Evolutionary conservation across 176 grass and related monocot species (phyloP).

Genomic region (Typha latifolia): DNA sequence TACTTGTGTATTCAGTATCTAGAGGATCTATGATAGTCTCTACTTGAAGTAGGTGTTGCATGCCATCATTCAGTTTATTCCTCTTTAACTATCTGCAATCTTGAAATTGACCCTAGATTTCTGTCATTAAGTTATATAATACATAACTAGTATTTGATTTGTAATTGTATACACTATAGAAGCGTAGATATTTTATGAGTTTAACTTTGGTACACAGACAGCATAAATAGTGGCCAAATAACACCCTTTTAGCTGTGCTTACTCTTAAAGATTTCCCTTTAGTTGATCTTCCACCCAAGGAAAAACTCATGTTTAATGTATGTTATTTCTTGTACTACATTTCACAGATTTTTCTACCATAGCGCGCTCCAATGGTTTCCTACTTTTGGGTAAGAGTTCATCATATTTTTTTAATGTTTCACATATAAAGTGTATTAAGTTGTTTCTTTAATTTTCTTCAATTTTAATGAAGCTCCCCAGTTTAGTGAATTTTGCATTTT

Average conservation of each 20-base stretch:
- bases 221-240: too few species aligned
- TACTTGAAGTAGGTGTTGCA: neutral
- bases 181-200: too few species aligned
- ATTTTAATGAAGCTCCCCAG: too few species aligned
- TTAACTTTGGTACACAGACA: too few species aligned
- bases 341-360: constrained; percentile 89
- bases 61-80: neutral
- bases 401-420: neutral
- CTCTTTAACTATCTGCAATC: neutral
- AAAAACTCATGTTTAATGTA: neutral
- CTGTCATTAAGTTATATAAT: neutral
- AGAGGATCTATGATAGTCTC: neutral
- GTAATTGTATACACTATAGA: too few species aligned
- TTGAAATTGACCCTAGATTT: neutral
- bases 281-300: too few species aligned
- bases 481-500: too few species aligned
- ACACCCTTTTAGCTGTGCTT: too few species aligned
- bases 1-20: neutral
- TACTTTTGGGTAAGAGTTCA: constrained; percentile 51
- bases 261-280: too few species aligned
- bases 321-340: neutral
- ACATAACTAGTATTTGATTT: neutral
- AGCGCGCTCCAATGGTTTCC: constrained; percentile 77
- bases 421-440: too few species aligned
- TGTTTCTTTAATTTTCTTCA: too few species aligned